Percentiles rank a stretch among this genome's conserved stretches.
These are phyloP conservation scores for Bryoerythrophyllum caledonicum DNA, from an alignment of 225 moss, liverwort and hornwort genomes.

Conservation along the genomic window DNA sequence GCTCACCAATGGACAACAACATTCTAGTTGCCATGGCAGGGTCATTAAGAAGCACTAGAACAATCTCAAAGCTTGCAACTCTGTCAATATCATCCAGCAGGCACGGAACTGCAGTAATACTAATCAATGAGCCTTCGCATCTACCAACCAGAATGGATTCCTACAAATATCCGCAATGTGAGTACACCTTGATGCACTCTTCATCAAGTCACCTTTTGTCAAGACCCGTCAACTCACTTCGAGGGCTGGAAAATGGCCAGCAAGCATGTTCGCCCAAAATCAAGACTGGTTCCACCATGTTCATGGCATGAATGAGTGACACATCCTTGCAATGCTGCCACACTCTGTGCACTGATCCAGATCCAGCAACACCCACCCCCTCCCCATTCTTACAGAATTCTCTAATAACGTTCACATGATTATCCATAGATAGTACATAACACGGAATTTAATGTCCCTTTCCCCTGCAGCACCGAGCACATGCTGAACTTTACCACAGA, in stretches of 20 bases:
- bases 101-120: background rate
- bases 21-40: background rate
- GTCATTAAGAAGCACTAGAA: background rate
- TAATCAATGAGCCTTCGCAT: background rate
- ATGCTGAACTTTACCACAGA: background rate
- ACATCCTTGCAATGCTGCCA: background rate
- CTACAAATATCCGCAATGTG: background rate
- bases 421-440: background rate
- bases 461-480: background rate
- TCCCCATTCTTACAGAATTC: background rate
- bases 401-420: background rate
- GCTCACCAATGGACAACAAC: background rate
- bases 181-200: background rate
- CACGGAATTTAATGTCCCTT: too few relatives aligned
- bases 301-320: constrained; percentile 2
- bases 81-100: background rate
- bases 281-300: background rate
- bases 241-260: background rate
- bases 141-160: background rate
- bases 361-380: background rate
- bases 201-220: background rate
- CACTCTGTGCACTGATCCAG: background rate
- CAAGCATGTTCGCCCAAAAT: background rate
- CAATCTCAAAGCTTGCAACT: background rate
- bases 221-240: background rate